Base-by-base conservation (phyloP, 192 early-diverging fungal species). In the Podochytrium sp. region DNA sequence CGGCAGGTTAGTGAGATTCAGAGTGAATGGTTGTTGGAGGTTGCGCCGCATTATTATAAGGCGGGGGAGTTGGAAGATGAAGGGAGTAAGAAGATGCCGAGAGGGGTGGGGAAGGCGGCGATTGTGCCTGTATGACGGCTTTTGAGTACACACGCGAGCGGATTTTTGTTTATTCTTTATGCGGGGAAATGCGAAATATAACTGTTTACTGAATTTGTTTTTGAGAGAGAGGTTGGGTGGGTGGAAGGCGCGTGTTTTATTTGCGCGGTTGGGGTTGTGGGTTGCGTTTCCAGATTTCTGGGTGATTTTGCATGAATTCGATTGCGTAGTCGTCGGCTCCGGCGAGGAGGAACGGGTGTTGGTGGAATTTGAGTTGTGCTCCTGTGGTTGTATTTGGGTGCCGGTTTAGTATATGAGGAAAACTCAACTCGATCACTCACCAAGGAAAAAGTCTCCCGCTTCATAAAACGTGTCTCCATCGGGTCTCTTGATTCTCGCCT, bases 1-100 rank as follows among this genome's bases (percentile, higher is more conserved):
- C 83, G 96, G 18, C 92, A 96, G 77, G 90, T 93, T 20, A 92
- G 95, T 76, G 95, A 96, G 73, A 97, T 99, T 66, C 86, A 96
- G 53, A 84, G 90, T 35, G 86, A 90, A 52, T 96, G 94, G 91
- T 81, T 94, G 65, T 77, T 87, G 53, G 97, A 99, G 78, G 86
- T 91, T 32, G 92, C 92, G 6, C 89, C 90, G 20, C 92, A 93
- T 78, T 93, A 91, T 76, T 93, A 93, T 80, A 90, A 92, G 77
- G 73, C 84, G 56, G 81, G 78, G 34, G 92, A 92, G 39, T 65
- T 93, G 32, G 82, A 84, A 61, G 85, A 86, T 70, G 82, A 83
- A 6, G 71, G 78, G 6, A 29, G 18, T 1, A 80, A 76, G 60
- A 84, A 82, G 64, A 52, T 86, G 64, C 85, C 85, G 29, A 86